Conservation (phyloP, 225 moss, liverwort and hornwort genomes). For the Polytrichum commune region DNA sequence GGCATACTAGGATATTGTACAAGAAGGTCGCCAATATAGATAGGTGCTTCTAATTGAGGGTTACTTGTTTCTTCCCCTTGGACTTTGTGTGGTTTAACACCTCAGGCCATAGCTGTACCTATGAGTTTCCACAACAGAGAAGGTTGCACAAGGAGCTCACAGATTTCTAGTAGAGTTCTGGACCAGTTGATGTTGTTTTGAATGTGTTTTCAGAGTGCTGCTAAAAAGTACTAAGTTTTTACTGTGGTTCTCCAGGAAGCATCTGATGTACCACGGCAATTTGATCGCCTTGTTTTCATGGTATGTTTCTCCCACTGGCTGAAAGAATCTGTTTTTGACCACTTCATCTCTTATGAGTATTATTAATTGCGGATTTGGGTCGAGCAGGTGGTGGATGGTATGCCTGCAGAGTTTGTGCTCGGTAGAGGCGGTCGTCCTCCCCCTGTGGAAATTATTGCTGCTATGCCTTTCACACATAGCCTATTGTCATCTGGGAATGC, state of each 20-base stretch:
- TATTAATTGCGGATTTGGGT: neutral
- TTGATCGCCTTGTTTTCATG: constrained; percentile 80
- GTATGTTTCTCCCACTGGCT: constrained; percentile 23
- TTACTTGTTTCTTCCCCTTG: neutral
- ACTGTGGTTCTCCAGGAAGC: constrained; percentile 41
- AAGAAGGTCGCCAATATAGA: too few relatives aligned
- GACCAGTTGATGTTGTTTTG: too few relatives aligned
- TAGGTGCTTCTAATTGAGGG: neutral
- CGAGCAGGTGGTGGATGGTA: constrained; percentile 74
- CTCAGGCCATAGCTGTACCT: too few relatives aligned
- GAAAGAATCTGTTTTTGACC: neutral
- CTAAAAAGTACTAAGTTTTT: constrained; percentile 1
- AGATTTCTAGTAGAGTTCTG: neutral
- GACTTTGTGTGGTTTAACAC: too few relatives aligned
- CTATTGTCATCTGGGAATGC: constrained; percentile 57
- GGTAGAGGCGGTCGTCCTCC: constrained; percentile 58
- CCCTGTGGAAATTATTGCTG: constrained; percentile 38
- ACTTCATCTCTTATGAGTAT: neutral
- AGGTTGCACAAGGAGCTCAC: too few relatives aligned
- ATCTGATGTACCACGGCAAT: constrained; percentile 53
- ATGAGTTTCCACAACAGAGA: too few relatives aligned
- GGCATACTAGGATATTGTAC: too few relatives aligned
- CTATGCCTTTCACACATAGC: constrained; percentile 71
- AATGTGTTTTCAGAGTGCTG: neutral
- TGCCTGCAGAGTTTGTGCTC: constrained; percentile 82